Conservation (phyloP, 1,284 basidiomycete species). For the Melampsora americana region DNA sequence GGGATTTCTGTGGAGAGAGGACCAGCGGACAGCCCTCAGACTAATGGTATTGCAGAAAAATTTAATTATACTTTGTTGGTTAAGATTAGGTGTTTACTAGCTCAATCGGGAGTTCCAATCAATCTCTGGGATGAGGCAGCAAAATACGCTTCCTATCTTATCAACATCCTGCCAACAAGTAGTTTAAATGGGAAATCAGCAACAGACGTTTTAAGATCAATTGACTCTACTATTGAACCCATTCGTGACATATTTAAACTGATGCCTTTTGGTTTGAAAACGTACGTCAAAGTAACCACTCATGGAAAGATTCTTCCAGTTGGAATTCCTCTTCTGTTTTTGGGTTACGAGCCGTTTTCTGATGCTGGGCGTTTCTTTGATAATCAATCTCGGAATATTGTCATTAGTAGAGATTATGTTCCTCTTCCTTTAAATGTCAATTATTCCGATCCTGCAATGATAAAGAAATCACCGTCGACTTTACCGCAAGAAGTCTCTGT, state of each 20-base stretch:
- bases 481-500: no score
- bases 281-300: no score
- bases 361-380: constrained; percentile 24
- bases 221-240: constrained; percentile 17
- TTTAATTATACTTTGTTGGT: no score
- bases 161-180: no score
- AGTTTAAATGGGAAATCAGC: constrained; percentile 17
- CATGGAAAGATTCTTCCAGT: constrained; percentile 6
- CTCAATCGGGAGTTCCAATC: no score
- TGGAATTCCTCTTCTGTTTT: neutral
- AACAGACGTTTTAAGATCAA: neutral
- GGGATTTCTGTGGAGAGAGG: constrained; percentile 8
- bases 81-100: no score
- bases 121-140: no score
- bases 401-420: constrained; percentile 19
- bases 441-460: neutral
- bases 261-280: constrained; percentile 28
- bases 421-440: no score
- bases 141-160: no score
- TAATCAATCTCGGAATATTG: neutral
- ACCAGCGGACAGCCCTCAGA: constrained; percentile 15
- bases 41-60: constrained; percentile 15
- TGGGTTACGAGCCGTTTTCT: constrained; percentile 9
- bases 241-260: neutral
- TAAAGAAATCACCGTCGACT: neutral